Base-by-base conservation (phyloP, 768 basidiomycete species). In the Tricholoma matsutake region DNA sequence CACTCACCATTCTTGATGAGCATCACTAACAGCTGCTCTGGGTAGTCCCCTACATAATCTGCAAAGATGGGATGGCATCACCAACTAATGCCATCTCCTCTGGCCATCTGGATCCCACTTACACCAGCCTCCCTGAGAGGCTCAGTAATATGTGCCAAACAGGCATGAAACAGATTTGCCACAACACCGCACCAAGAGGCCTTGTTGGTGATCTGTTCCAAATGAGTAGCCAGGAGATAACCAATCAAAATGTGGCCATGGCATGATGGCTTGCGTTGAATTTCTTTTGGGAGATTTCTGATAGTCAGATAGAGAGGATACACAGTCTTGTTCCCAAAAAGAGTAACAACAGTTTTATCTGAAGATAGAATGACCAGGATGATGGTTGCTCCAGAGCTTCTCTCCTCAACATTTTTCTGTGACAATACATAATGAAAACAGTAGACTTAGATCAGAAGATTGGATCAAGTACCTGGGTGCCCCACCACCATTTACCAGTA, bases 401-500 rank as follows among this genome's bases (percentile, higher is more conserved):
- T 31, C 9, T 57, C 43, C 37, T 74, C 72, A 10, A 76, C 34
- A 3, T 53, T 55, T 51, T 60, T 47, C 61, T 65, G 35, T 9
- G 20, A 45, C 25, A 20, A 49, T 49, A 28, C 14, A n/a, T n/a
- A n/a, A n/a, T n/a, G n/a, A n/a, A n/a, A n/a, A n/a, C n/a, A n/a
- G n/a, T n/a, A n/a, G n/a, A n/a, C 18, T 54, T 25, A 32, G 35
- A 34, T 49, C 14, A 16, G 11, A 11, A 43, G 43, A 47, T 37
- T 34, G 11, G 13, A 32, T 53, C 16, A 66, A 75, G 14, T 63
- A 81, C 82, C 72, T 83, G 82, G 0, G 72, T 76, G 6, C 52
- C 53, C 81, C 81, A 83, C 83, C 81, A 83, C 83, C 83, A 84
- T 47, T 76, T 72, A 0, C 76, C 80, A 0, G 79, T 83, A 53